Evolutionary conservation across 1,139 yeast genomes (phyloP), one percentile per base, ranked within the genome.

Genomic region (Lodderomyces jiufengensis): DNA sequence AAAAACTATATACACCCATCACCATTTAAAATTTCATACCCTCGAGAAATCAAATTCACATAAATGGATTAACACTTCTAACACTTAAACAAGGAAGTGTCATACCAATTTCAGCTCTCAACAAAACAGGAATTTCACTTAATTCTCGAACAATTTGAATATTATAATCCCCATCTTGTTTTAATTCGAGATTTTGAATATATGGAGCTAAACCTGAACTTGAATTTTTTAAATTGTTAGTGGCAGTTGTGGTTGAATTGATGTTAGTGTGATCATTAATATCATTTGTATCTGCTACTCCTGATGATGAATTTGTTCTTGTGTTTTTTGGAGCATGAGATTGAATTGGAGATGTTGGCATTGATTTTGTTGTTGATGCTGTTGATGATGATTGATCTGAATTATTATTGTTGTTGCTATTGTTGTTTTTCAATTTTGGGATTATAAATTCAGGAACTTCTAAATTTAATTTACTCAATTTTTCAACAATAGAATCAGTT

Each of bases 1-100:
- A n/a, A n/a, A 18, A 18, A 5, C 20, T 18, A 18, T 18, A 18
- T 18, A 18, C 20, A 18, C 20, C 20, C 7, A 18, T 5, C 20
- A 18, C 20, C 20, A 18, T 18, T 5, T 7, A 7, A 5, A 18
- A 18, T n/a, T n/a, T 7, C 20, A 18, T 7, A 18, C 20, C 20
- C 20, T 18, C 5, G 7, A 18, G 7, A 18, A 5, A 18, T 18
- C 20, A 18, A 5, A 5, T 18, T 18, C 20, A 26, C 35, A 65
- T 57, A 59, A 88, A 92, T 25, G 98, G 98, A 52, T 92, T 92
- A 52, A 90, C 70, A n/a, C 92, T 84, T 52, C 96, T 78, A 9
- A 92, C 96, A 3, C 97, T 86, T 54, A 92, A 73, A 57, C 97
- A 90, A 11, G 98, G 98, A 41, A 92, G 71, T 1, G 95, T 88